Evolutionary conservation across 176 grass and related monocot genomes (phyloP).

Genomic region (Miscanthus lutarioriparius): DNA sequence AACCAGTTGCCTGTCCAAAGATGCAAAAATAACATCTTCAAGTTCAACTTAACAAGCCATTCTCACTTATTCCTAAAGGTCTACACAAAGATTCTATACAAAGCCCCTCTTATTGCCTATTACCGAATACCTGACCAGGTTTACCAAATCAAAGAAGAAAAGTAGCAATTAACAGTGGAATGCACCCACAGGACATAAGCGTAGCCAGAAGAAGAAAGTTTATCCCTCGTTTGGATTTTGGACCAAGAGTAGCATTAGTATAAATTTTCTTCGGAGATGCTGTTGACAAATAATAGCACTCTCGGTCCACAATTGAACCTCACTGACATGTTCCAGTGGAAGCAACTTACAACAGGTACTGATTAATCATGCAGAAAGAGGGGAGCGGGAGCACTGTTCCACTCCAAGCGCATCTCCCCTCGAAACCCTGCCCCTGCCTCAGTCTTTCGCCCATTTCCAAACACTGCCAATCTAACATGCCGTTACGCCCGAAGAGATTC

Average conservation of each 20-base stretch:
- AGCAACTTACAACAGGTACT: neutral
- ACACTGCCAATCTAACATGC: neutral
- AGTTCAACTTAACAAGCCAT: neutral
- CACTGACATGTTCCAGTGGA: neutral
- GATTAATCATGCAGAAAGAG: neutral
- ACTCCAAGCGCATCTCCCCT: neutral
- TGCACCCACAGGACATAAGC: neutral
- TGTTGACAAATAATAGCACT: neutral
- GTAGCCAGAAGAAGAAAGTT: neutral
- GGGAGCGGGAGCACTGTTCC: neutral
- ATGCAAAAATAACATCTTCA: neutral
- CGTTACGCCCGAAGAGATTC: neutral
- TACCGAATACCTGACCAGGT: neutral
- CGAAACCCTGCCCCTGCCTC: neutral
- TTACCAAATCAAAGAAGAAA: neutral
- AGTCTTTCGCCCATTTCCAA: neutral
- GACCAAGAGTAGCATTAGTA: neutral
- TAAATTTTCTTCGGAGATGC: neutral
- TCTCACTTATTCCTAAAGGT: neutral
- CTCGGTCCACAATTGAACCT: neutral
- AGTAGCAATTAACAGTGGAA: neutral
- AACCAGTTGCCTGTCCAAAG: neutral
- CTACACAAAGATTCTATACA: neutral
- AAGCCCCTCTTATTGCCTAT: neutral
- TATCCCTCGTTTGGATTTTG: neutral